Conservation (phyloP, 2,329 filamentous ascomycete species). For the Diaporthe humulicola region DNA sequence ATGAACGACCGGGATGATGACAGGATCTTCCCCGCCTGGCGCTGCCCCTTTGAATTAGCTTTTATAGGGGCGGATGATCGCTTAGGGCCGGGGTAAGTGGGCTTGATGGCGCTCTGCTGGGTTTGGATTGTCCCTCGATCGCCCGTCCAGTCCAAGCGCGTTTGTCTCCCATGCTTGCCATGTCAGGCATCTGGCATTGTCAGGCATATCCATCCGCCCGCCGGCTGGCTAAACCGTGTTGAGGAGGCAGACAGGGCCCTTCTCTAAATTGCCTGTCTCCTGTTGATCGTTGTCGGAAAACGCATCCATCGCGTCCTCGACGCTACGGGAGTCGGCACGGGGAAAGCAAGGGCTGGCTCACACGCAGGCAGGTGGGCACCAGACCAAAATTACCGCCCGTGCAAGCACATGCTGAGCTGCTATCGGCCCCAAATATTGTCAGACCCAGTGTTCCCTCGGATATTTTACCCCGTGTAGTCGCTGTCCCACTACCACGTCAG, state of each 20-base stretch:
- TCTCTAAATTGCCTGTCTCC: conserved; percentile 14
- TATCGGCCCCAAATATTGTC: background rate
- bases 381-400: background rate
- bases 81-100: conserved; percentile 30
- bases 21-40: conserved; percentile 23
- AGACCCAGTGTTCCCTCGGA: conserved; percentile 27
- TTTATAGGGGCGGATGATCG: conserved; percentile 21
- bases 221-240: conserved; percentile 10
- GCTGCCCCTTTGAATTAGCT: conserved; percentile 27
- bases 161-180: background rate
- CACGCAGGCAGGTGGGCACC: background rate
- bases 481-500: conserved; percentile 12
- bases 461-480: conserved; percentile 15
- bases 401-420: background rate
- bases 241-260: background rate
- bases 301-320: background rate
- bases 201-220: background rate
- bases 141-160: background rate
- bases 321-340: conserved; percentile 26
- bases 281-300: conserved; percentile 9
- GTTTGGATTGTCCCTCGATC: background rate
- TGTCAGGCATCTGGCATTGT: background rate
- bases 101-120: background rate
- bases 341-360: background rate
- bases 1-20: conserved; percentile 4